phyloP scores from a whole-genome alignment of 768 basidiomycete species.

The Podaxis sp. region DNA sequence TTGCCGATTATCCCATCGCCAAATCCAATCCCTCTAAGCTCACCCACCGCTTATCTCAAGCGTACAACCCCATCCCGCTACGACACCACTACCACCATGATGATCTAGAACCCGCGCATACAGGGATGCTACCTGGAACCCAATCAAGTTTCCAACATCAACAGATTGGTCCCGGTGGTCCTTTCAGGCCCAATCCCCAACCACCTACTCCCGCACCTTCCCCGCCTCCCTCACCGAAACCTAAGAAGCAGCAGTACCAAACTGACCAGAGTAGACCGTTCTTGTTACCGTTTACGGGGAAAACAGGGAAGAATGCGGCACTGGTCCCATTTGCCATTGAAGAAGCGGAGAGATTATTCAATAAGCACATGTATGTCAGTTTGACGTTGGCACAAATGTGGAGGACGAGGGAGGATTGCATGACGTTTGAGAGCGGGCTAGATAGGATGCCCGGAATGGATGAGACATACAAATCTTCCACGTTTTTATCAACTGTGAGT shows the following conservation, averaged over 20 bases:
- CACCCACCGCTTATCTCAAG: constrained; percentile 77
- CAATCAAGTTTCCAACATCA: constrained; percentile 36
- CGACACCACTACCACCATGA: constrained; percentile 94
- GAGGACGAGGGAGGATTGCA: constrained; percentile 93
- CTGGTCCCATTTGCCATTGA: constrained; percentile 95
- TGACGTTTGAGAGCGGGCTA: constrained; percentile 89
- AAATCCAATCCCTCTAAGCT: constrained; percentile 37
- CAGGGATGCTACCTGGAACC: constrained; percentile 35
- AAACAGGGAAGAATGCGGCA: constrained; percentile 51
- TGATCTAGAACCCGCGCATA: constrained; percentile 51
- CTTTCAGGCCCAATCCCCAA: constrained; percentile 51
- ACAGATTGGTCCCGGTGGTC: constrained; percentile 21
- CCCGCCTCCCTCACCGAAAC: constrained; percentile 76
- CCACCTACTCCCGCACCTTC: constrained; percentile 90
- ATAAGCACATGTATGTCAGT: constrained; percentile 87
- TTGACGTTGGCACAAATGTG: constrained; percentile 92
- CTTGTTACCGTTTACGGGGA: constrained; percentile 91
- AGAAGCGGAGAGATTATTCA: constrained; percentile 90
- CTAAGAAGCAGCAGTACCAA: constrained; percentile 98
- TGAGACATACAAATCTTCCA: constrained; percentile 51
- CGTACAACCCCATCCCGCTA: constrained; percentile 89
- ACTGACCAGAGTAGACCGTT: constrained; percentile 95
- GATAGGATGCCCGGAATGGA: constrained; percentile 74
- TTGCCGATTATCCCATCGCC: constrained; percentile 31
- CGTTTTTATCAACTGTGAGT: constrained; percentile 40